phyloP scores from a whole-genome alignment of 768 basidiomycete genomes.

The Boletus rex-veris region DNA sequence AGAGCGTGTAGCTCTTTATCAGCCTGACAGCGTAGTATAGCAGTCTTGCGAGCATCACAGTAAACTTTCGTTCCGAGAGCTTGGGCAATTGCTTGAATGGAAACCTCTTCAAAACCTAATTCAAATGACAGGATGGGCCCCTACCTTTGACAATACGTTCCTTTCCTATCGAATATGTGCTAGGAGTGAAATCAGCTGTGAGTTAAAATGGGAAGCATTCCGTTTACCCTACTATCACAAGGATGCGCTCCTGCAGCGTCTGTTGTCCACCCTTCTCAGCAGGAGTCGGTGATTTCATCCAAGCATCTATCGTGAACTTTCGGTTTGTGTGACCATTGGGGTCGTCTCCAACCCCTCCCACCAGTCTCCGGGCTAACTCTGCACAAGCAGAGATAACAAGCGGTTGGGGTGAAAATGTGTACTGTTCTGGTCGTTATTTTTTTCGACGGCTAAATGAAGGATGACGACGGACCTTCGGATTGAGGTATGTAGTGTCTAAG shows the following conservation, averaged over 20 bases:
- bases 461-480: slow-evolving; percentile 62
- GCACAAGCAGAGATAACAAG: slow-evolving; percentile 92
- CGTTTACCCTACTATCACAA: slow-evolving; percentile 72
- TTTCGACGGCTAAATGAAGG: background rate
- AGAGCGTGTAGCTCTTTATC: slow-evolving; percentile 80
- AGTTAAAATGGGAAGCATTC: background rate
- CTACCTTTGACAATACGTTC: slow-evolving; percentile 95
- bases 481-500: slow-evolving; percentile 93
- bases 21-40: slow-evolving; percentile 77
- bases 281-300: slow-evolving; percentile 39
- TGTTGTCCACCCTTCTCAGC: slow-evolving; percentile 33
- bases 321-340: slow-evolving; percentile 21
- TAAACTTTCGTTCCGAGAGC: slow-evolving; percentile 81
- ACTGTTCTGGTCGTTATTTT: slow-evolving; percentile 41
- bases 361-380: slow-evolving; percentile 63
- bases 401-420: slow-evolving; percentile 94
- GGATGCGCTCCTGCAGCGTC: slow-evolving; percentile 36
- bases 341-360: slow-evolving; percentile 34
- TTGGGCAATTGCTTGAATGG: slow-evolving; percentile 68
- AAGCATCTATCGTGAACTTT: slow-evolving; percentile 46
- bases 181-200: slow-evolving; percentile 28
- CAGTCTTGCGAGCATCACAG: slow-evolving; percentile 81
- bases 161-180: slow-evolving; percentile 97
- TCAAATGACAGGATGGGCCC: background rate
- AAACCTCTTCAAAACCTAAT: background rate